Conservation (phyloP, 495 filamentous ascomycete genomes). For the Penicillium pulvis region DNA sequence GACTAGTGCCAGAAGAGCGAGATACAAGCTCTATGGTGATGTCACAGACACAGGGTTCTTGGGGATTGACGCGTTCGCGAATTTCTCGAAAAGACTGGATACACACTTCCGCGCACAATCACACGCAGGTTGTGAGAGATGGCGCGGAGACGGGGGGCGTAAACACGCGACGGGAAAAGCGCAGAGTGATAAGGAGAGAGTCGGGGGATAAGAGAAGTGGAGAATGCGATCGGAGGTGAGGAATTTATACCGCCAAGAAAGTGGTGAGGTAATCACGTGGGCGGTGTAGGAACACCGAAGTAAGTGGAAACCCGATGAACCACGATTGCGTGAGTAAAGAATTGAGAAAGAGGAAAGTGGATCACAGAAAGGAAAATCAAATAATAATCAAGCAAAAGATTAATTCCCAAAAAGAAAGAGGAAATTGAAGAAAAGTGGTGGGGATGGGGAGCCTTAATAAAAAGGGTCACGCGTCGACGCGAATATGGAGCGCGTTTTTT, state of each 20-base stretch:
- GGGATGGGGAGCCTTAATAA: slow-evolving; percentile 13
- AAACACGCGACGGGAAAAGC: slow-evolving; percentile 12
- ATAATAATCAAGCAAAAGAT: slow-evolving; percentile 18
- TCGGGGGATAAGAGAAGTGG: slow-evolving; percentile 41
- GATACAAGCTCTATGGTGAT: slow-evolving; percentile 9
- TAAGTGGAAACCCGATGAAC: background rate
- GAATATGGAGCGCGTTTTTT: slow-evolving; percentile 30
- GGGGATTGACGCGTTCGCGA: slow-evolving; percentile 6
- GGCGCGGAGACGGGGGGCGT: slow-evolving; percentile 13
- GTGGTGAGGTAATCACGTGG: slow-evolving; percentile 43
- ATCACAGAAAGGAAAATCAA: slow-evolving; percentile 13
- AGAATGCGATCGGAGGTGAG: slow-evolving; percentile 48
- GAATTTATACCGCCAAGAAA: slow-evolving; percentile 53
- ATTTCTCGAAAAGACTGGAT: slow-evolving; percentile 18
- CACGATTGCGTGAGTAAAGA: background rate
- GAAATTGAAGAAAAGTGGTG: slow-evolving; percentile 19
- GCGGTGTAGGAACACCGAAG: slow-evolving; percentile 20
- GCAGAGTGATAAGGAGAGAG: slow-evolving; percentile 14
- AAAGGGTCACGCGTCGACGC: slow-evolving; percentile 12
- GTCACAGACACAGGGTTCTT: slow-evolving; percentile 6
- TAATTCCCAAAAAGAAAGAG: slow-evolving; percentile 16
- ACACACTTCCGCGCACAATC: slow-evolving; percentile 23
- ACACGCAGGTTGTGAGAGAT: slow-evolving; percentile 11
- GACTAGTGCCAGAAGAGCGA: slow-evolving; percentile 17
- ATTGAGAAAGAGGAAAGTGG: slow-evolving; percentile 4